These are phyloP conservation scores for Cryphonectria nitschkei DNA, from an alignment of 2,329 filamentous ascomycete genomes.

Conservation along the genomic window DNA sequence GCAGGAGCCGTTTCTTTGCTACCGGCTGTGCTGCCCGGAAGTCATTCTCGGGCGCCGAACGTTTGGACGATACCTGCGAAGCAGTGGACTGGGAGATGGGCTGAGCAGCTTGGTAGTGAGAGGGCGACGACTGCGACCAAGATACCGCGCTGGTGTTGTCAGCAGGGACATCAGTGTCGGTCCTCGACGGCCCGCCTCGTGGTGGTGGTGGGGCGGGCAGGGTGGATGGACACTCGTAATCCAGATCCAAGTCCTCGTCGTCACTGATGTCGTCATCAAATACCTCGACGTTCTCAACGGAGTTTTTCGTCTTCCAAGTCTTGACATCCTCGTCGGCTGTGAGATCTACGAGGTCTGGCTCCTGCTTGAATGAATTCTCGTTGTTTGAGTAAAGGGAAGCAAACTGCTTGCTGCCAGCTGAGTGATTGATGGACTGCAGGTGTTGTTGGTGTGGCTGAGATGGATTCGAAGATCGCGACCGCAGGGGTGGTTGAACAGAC, in stretches of 20 bases:
- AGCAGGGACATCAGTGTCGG: constrained; percentile 29
- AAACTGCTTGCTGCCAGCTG: constrained; percentile 37
- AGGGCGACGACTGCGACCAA: constrained; percentile 72
- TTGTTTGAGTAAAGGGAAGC: constrained; percentile 47
- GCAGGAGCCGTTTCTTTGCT: constrained; percentile 68
- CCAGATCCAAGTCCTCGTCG: constrained; percentile 74
- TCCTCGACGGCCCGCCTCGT: constrained; percentile 33
- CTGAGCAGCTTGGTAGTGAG: constrained; percentile 48
- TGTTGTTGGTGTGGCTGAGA: constrained; percentile 32
- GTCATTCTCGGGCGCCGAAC: constrained; percentile 43
- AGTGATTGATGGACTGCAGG: constrained; percentile 27
- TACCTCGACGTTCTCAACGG: constrained; percentile 57
- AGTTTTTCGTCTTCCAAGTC: constrained; percentile 34
- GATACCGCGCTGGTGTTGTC: constrained; percentile 50
- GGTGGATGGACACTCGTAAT: constrained; percentile 64
- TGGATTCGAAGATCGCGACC: constrained; percentile 41
- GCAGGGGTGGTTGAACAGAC: constrained; percentile 35
- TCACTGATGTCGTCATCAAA: constrained; percentile 86
- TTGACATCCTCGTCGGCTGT: constrained; percentile 35
- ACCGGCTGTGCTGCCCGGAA: constrained; percentile 37
- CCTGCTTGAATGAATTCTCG: constrained; percentile 54
- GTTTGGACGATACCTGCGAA: constrained; percentile 44
- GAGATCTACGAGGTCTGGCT: constrained; percentile 43
- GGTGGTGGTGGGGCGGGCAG: constrained; percentile 43
- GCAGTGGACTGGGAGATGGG: constrained; percentile 21